Conservation (phyloP, 768 basidiomycete genomes). For the Lepiota subincarnata region DNA sequence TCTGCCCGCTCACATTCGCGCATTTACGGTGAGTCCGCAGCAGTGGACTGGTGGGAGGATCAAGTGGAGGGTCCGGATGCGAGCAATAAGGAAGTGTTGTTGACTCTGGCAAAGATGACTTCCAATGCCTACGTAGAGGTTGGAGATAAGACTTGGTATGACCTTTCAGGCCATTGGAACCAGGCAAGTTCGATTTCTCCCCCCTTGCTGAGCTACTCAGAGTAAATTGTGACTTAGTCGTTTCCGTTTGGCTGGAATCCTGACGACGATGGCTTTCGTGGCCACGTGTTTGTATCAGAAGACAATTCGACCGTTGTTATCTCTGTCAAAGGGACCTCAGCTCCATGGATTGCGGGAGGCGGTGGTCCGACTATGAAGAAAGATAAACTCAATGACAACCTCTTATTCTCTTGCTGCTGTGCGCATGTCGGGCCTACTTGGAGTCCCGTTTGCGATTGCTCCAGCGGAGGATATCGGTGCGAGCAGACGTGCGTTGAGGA, state of each 20-base stretch:
- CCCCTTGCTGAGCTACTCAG: not conserved
- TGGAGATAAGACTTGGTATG: slow-evolving; percentile 66
- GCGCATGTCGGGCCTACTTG: slow-evolving; percentile 93
- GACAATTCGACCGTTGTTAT: slow-evolving; percentile 86
- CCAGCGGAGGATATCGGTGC: slow-evolving; percentile 70
- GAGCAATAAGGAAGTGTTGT: slow-evolving; percentile 63
- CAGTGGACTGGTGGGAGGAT: slow-evolving; percentile 58
- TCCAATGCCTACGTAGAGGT: slow-evolving; percentile 70
- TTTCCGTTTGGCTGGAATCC: slow-evolving; percentile 89
- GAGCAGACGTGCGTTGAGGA: slow-evolving; percentile 77
- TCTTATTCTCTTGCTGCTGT: slow-evolving; percentile 96
- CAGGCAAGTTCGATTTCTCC: slow-evolving; percentile 31
- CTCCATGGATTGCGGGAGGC: slow-evolving; percentile 58
- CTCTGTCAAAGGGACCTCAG: slow-evolving; percentile 91
- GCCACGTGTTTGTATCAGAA: slow-evolving; percentile 82
- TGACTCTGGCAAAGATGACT: slow-evolving; percentile 84
- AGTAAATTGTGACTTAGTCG: slow-evolving; percentile 31
- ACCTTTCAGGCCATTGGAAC: slow-evolving; percentile 59
- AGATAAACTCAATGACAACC: slow-evolving; percentile 93
- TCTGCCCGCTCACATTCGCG: slow-evolving; percentile 31
- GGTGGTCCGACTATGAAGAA: slow-evolving; percentile 82
- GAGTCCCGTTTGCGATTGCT: slow-evolving; percentile 90
- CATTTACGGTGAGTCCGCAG: slow-evolving; percentile 30
- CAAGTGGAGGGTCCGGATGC: slow-evolving; percentile 71
- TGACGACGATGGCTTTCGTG: slow-evolving; percentile 84